phyloP scores from a whole-genome alignment of 129 eudicot genomes.

The Mikania micrantha region DNA sequence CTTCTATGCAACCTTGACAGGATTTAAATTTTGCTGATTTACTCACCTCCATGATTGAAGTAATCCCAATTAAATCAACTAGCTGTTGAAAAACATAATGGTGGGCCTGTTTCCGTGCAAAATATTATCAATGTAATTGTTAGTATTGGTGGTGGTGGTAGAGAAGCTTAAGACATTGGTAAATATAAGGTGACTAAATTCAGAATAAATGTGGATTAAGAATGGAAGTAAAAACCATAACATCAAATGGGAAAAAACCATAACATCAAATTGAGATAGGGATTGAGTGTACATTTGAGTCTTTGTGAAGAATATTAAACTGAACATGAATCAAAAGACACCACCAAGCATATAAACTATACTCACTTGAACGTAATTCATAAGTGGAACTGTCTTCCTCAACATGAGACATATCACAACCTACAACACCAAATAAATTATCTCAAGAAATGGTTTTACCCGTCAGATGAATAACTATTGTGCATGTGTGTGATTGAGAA shows the following conservation, averaged over 20 bases:
- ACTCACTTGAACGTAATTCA: slow-evolving; percentile 84
- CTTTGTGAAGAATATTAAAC: not conserved
- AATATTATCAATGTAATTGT: not conserved
- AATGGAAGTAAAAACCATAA: not conserved
- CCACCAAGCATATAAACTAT: not conserved
- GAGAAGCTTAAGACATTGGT: not conserved
- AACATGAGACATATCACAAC: slow-evolving; percentile 86
- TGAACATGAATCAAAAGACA: not conserved
- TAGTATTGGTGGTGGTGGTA: not conserved
- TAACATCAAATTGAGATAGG: not conserved
- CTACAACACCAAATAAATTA: slow-evolving; percentile 23
- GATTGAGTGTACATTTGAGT: not conserved
- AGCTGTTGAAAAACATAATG: slow-evolving; percentile 70
- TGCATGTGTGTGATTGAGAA: not conserved
- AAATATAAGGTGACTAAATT: not conserved
- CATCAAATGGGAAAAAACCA: not conserved
- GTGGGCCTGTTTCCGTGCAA: slow-evolving; percentile 43
- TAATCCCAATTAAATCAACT: slow-evolving; percentile 91
- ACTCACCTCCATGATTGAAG: slow-evolving; percentile 93
- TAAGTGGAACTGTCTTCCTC: slow-evolving; percentile 79
- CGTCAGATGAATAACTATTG: not conserved
- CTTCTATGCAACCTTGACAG: not conserved
- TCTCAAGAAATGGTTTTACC: not conserved
- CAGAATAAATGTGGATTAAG: not conserved
- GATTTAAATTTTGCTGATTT: not conserved